Percentiles rank a stretch among this genome's conserved stretches.
These are phyloP conservation scores for Trichomonas vaginalis DNA, from an alignment of 208 protist species.

Conservation along the genomic window DNA sequence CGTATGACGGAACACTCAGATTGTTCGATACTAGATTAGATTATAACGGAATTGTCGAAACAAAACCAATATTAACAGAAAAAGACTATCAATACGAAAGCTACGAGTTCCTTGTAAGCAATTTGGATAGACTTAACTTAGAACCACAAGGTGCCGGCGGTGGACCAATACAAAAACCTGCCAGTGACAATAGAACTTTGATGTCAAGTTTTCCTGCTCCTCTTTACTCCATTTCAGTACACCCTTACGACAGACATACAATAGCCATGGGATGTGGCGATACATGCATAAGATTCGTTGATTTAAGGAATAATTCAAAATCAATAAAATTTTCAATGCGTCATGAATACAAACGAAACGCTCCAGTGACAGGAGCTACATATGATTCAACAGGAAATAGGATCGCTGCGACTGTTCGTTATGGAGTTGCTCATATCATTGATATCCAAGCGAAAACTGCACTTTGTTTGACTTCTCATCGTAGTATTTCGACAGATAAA, in stretches of 20 bases:
- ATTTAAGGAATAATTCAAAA: background rate
- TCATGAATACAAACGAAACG: background rate
- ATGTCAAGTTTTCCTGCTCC: background rate
- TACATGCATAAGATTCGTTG: background rate
- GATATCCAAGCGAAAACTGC: background rate
- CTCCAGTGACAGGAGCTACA: background rate
- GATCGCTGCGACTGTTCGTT: background rate
- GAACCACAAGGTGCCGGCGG: background rate
- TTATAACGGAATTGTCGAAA: background rate
- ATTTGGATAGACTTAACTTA: background rate
- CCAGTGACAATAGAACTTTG: background rate
- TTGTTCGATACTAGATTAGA: background rate
- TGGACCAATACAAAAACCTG: background rate
- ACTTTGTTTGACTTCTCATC: background rate
- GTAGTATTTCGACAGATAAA: background rate
- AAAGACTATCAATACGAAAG: background rate
- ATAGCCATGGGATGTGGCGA: background rate
- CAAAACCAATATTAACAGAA: background rate
- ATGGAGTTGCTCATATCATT: background rate
- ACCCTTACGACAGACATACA: background rate
- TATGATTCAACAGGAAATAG: background rate
- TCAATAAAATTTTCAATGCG: background rate
- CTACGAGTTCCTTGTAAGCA: background rate
- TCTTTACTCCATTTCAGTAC: background rate
- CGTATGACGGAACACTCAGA: background rate